Conservation (phyloP, 768 basidiomycete species). For the Paxillus rubicundulus region DNA sequence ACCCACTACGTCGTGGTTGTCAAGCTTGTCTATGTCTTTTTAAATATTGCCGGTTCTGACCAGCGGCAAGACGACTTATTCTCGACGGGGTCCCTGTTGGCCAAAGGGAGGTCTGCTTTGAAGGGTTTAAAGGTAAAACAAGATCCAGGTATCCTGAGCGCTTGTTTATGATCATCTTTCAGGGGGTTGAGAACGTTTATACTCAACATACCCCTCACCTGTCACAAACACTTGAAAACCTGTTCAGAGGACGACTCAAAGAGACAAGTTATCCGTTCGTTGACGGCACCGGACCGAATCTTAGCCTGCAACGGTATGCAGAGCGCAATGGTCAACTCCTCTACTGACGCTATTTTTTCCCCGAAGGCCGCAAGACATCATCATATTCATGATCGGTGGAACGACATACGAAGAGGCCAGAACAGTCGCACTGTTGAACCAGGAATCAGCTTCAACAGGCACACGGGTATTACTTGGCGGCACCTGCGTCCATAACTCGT, state of each 20-base stretch:
- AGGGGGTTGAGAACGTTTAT: slow-evolving; percentile 99
- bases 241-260: slow-evolving; percentile 81
- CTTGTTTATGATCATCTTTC: slow-evolving; percentile 8
- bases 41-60: slow-evolving; percentile 93
- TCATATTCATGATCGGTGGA: slow-evolving; percentile 95
- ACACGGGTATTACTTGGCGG: slow-evolving; percentile 87
- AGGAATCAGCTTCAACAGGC: slow-evolving; percentile 64
- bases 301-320: slow-evolving; percentile 65
- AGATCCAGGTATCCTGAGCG: neutral
- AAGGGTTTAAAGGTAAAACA: slow-evolving; percentile 87
- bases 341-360: slow-evolving; percentile 3
- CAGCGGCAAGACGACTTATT: slow-evolving; percentile 98
- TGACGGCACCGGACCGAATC: slow-evolving; percentile 65
- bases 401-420: slow-evolving; percentile 95
- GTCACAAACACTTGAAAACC: slow-evolving; percentile 84
- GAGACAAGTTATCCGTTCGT: slow-evolving; percentile 92
- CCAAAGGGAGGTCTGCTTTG: slow-evolving; percentile 89
- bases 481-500: slow-evolving; percentile 93
- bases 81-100: slow-evolving; percentile 90
- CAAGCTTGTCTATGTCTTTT: slow-evolving; percentile 87
- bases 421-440: slow-evolving; percentile 81
- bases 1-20: slow-evolving; percentile 10
- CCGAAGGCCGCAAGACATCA: slow-evolving; percentile 87
- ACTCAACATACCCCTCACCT: slow-evolving; percentile 96
- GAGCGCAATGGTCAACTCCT: neutral